These are phyloP conservation scores for Eutypella sp. DNA, from an alignment of 2,329 filamentous ascomycete genomes.

Conservation along the genomic window DNA sequence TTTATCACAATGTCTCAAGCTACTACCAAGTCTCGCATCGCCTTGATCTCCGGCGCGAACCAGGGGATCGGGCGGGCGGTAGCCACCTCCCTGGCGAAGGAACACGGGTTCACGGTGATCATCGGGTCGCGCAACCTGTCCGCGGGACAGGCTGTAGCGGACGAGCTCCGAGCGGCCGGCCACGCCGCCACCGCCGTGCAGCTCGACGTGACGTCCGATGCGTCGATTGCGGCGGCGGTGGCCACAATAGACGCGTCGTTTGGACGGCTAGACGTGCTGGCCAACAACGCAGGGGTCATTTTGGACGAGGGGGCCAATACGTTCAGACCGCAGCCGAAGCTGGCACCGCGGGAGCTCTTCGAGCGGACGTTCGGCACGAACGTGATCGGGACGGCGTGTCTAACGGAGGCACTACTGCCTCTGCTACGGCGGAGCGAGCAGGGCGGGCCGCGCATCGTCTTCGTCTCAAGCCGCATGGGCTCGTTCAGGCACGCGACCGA, in stretches of 20 bases:
- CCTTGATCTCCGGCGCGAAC: slow-evolving; percentile 8
- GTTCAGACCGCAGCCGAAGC: slow-evolving; percentile 2
- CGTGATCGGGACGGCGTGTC: slow-evolving; percentile 23
- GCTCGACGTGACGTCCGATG: slow-evolving; percentile 7
- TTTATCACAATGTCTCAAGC: too few species aligned
- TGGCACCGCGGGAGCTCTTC: slow-evolving; percentile 29
- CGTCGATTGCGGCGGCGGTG: slow-evolving; percentile 23
- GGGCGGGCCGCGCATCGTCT: slow-evolving; percentile 30
- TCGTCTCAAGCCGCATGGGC: slow-evolving; percentile 32
- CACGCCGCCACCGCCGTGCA: slow-evolving; percentile 4
- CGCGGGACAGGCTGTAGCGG: slow-evolving; percentile 1
- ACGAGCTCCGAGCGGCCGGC: not conserved
- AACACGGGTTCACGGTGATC: slow-evolving; percentile 7
- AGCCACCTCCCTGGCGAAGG: slow-evolving; percentile 3
- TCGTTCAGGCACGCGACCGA: slow-evolving; percentile 26
- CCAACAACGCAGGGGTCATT: slow-evolving; percentile 33
- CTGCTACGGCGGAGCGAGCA: slow-evolving; percentile 21
- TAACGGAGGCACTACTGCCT: slow-evolving; percentile 25
- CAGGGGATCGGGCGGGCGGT: slow-evolving; percentile 5
- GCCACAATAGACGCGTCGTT: slow-evolving; percentile 12
- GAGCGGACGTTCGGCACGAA: slow-evolving; percentile 35
- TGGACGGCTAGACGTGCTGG: slow-evolving; percentile 30
- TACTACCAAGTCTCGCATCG: not conserved
- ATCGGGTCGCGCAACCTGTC: slow-evolving; percentile 5
- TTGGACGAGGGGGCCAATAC: slow-evolving; percentile 18